Conservation (phyloP, 192 early-diverging fungal species). For the Geranomyces variabilis region DNA sequence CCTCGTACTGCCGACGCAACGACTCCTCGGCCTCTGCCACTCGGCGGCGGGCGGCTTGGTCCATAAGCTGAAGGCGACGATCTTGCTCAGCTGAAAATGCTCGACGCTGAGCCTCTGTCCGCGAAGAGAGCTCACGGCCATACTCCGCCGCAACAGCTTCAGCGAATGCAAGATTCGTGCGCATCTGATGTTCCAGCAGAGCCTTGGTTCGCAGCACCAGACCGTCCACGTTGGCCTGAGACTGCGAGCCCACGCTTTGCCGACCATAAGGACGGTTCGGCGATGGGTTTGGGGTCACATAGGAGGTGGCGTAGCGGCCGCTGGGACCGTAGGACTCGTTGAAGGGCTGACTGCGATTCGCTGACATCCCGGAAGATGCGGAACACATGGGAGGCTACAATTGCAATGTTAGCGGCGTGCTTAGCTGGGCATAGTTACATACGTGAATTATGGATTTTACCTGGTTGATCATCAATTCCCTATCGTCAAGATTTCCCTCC, state of each 20-base stretch:
- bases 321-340: too few relatives aligned
- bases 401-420: too few relatives aligned
- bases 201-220: slow-evolving; percentile 26
- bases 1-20: slow-evolving; percentile 25
- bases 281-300: neutral
- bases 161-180: slow-evolving; percentile 35
- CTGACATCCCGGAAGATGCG: too few relatives aligned
- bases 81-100: slow-evolving; percentile 22
- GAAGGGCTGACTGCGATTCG: too few relatives aligned
- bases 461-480: neutral
- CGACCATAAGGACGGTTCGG: neutral
- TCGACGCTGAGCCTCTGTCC: slow-evolving; percentile 27
- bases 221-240: slow-evolving; percentile 1
- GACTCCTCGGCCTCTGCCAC: slow-evolving; percentile 25
- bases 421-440: too few relatives aligned
- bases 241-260: neutral
- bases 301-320: neutral
- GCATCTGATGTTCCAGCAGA: slow-evolving; percentile 38
- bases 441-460: too few relatives aligned
- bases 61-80: slow-evolving; percentile 23
- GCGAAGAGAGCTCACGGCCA: slow-evolving; percentile 30
- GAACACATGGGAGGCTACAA: too few relatives aligned
- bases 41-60: slow-evolving; percentile 11
- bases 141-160: slow-evolving; percentile 38
- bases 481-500: slow-evolving; percentile 7